Base-by-base conservation (phyloP, 106 monocot species). In the Gastrodia elata region DNA sequence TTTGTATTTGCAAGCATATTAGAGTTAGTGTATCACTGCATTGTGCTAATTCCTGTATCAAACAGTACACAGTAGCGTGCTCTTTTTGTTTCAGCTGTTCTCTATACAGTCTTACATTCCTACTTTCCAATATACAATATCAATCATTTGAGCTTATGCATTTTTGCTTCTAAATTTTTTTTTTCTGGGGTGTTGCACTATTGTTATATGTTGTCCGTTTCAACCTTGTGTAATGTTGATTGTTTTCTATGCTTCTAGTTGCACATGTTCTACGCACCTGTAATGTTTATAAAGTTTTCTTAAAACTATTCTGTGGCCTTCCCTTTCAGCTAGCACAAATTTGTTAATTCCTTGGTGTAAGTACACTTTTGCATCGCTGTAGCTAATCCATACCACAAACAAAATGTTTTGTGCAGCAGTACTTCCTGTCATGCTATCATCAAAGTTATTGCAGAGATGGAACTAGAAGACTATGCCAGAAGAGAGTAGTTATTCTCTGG, bases 371-470 rank as follows among this genome's bases (percentile, higher is more conserved):
- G 13, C 32, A 32, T 14, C 27, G 32, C 11, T 61, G 52, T 52
- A 5, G 52, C 22, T 52, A 22, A n/a, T n/a, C n/a, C n/a, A n/a
- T n/a, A 61, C 30, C 8, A 32, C 30, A 61, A 61, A 32, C 28
- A 61, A 61, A 61, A 32, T 67, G 1, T 67, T 71, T 78, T 25
- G 71, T 67, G 68, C n/a, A n/a, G n/a, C 77, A 97, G 97, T 97
- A 83, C 78, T 97, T 28, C 97, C 97, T 72, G 90, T 97, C 20
- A 97, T 97, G 97, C 52, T 97, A 73, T 97, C 97, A 72, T 86
- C 97, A 38, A 97, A 97, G 83, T 81, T 97, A 55, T 82, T 97
- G 44, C 97, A 8, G 97, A 97, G 84, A 97, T 93, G 84, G 97
- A 97, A 85, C 71, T 71, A 68, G 97, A 97, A 67, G 97, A 97